Percentiles rank a stretch among this genome's conserved stretches.
phyloP scores from a whole-genome alignment of 352 stramenopile species.

The Pythium grandisporangium region DNA sequence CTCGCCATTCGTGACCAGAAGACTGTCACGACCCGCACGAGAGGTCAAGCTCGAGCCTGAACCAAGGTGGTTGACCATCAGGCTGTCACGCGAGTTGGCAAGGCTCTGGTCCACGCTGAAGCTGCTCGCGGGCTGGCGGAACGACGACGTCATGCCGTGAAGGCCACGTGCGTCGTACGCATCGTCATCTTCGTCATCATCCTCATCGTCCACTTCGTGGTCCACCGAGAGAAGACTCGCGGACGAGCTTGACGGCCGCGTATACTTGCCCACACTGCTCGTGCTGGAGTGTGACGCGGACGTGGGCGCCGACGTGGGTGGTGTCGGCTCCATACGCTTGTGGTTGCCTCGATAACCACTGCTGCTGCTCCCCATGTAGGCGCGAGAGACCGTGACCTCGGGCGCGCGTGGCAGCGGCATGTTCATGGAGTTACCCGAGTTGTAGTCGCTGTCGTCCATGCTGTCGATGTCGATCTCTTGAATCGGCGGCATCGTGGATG shows the following conservation, averaged over 20 bases:
- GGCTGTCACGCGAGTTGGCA: conserved; percentile 36
- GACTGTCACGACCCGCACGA: conserved; percentile 1
- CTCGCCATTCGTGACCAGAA: conserved; percentile 1
- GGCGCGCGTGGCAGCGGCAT: too few relatives aligned
- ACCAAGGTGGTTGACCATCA: conserved; percentile 9
- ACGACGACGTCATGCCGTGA: conserved; percentile 3
- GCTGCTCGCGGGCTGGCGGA: conserved; percentile 26
- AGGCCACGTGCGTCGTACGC: conserved; percentile 2
- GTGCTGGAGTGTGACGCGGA: conserved; percentile 11
- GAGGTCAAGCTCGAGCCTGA: too few relatives aligned
- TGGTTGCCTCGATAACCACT: too few relatives aligned
- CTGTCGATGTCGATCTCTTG: too few relatives aligned
- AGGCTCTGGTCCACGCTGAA: conserved; percentile 53
- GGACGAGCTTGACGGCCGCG: conserved; percentile 15
- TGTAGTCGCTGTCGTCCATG: too few relatives aligned
- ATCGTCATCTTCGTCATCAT: conserved; percentile 3
- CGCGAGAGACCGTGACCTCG: too few relatives aligned
- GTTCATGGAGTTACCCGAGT: too few relatives aligned
- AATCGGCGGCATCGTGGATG: too few relatives aligned
- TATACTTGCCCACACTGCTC: conserved; percentile 17
- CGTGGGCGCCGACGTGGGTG: conserved; percentile 1
- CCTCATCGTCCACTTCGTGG: conserved; percentile 16
- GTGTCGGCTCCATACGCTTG: background rate
- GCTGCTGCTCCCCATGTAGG: too few relatives aligned
- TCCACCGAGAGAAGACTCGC: conserved; percentile 10